Conservation (phyloP, 208 protist species). For the Trypanosoma boissoni region DNA sequence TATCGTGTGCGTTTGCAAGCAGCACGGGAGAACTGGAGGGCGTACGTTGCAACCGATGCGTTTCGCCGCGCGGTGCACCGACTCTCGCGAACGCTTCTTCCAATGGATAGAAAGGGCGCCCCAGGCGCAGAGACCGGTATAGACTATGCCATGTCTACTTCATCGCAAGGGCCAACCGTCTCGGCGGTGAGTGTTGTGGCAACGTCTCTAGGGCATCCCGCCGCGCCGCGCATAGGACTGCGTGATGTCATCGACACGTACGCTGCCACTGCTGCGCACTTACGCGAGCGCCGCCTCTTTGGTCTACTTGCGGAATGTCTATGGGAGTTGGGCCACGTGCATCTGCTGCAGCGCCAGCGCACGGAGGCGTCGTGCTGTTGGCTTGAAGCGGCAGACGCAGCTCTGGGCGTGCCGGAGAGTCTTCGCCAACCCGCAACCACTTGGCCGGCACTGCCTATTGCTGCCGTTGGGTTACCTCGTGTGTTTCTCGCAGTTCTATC, state of each 20-base stretch:
- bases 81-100: slow-evolving; percentile 32
- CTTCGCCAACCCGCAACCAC: slow-evolving; percentile 25
- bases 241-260: slow-evolving; percentile 49
- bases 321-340: slow-evolving; percentile 60
- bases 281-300: slow-evolving; percentile 56
- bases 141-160: too few species aligned
- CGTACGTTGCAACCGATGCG: slow-evolving; percentile 37
- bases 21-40: slow-evolving; percentile 40
- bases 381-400: slow-evolving; percentile 65
- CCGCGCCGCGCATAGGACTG: neutral
- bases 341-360: slow-evolving; percentile 36
- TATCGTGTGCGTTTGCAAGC: slow-evolving; percentile 33
- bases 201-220: neutral
- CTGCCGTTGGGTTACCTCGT: slow-evolving; percentile 30
- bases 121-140: too few species aligned
- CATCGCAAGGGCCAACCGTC: too few species aligned
- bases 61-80: slow-evolving; percentile 31
- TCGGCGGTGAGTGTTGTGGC: too few species aligned
- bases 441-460: slow-evolving; percentile 11
- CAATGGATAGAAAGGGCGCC: too few species aligned
- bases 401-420: slow-evolving; percentile 51
- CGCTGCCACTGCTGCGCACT: slow-evolving; percentile 34
- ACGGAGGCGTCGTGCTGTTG: slow-evolving; percentile 53
- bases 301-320: slow-evolving; percentile 64
- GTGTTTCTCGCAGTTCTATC: slow-evolving; percentile 38